These are phyloP conservation scores for Ophiostoma himal-ulmi DNA, from an alignment of 2,329 filamentous ascomycete species.

Conservation along the genomic window DNA sequence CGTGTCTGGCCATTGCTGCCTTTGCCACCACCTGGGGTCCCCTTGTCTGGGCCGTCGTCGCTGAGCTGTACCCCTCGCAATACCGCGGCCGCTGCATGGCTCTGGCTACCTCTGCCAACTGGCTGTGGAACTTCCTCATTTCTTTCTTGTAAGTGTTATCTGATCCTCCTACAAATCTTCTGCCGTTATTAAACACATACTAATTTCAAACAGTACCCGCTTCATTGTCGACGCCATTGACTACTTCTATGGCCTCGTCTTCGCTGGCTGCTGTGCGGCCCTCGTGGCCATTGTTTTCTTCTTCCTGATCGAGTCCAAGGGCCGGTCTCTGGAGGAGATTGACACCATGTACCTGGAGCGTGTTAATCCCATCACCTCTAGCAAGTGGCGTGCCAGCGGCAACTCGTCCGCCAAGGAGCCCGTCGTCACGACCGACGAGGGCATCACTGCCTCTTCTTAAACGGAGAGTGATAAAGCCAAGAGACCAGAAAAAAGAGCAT, in stretches of 20 bases:
- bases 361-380: conserved; percentile 7
- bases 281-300: conserved; percentile 13
- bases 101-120: conserved; percentile 63
- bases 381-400: conserved; percentile 5
- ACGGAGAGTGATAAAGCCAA: not conserved
- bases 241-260: conserved; percentile 12
- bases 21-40: conserved; percentile 56
- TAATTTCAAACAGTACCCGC: not conserved
- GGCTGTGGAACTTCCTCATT: conserved; percentile 30
- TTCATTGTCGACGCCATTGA: conserved; percentile 13
- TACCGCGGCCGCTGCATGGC: conserved; percentile 58
- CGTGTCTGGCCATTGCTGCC: conserved; percentile 63
- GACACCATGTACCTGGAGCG: conserved; percentile 11
- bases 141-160: conserved; percentile 7
- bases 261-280: conserved; percentile 3
- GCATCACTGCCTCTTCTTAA: not conserved
- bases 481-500: not conserved
- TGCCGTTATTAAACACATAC: not conserved
- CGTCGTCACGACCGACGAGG: not conserved
- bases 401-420: not conserved
- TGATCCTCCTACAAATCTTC: not conserved
- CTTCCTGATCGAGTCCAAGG: conserved; percentile 18
- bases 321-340: conserved; percentile 15
- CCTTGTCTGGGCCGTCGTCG: conserved; percentile 47
- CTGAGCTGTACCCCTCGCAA: conserved; percentile 58